phyloP scores from a whole-genome alignment of 768 basidiomycete genomes.

The Pisolithus orientalis region DNA sequence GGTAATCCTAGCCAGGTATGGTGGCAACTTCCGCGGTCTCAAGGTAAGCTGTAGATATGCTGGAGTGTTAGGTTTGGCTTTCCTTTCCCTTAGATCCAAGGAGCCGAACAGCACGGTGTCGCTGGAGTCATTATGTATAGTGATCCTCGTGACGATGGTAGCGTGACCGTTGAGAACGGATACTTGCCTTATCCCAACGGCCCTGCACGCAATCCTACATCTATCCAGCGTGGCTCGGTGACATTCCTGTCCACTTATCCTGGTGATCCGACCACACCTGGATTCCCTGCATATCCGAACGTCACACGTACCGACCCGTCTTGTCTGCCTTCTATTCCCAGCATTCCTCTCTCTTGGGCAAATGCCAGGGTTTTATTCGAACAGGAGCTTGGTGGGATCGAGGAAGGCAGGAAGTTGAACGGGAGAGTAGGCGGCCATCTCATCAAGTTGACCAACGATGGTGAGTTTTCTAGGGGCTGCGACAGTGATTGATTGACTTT shows the following conservation, averaged over 20 bases:
- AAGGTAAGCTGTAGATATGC: constrained; percentile 44
- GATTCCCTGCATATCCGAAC: constrained; percentile 80
- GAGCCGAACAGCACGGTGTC: constrained; percentile 80
- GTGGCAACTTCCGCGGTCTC: constrained; percentile 73
- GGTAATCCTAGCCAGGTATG: constrained; percentile 76
- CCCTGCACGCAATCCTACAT: constrained; percentile 79
- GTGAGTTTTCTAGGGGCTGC: constrained; percentile 22
- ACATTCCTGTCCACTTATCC: constrained; percentile 62
- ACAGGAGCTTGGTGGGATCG: constrained; percentile 41
- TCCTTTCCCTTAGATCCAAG: constrained; percentile 49
- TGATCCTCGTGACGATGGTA: constrained; percentile 83
- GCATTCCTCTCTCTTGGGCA: constrained; percentile 84
- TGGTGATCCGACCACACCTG: constrained; percentile 84
- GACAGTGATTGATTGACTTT: not conserved
- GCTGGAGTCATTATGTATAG: constrained; percentile 75
- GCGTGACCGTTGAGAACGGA: constrained; percentile 68
- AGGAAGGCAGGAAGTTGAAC: constrained; percentile 35
- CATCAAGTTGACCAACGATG: constrained; percentile 51
- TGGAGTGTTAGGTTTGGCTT: constrained; percentile 9
- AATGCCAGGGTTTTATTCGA: constrained; percentile 68
- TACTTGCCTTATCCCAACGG: constrained; percentile 71
- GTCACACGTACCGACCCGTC: constrained; percentile 53
- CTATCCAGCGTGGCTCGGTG: constrained; percentile 83
- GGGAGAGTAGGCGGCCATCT: constrained; percentile 44
- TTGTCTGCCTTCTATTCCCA: constrained; percentile 73